Percentiles rank a stretch among this genome's conserved stretches.
Evolutionary conservation across 768 basidiomycete genomes (phyloP).

Genomic region (Lactarius pseudohatsudake): DNA sequence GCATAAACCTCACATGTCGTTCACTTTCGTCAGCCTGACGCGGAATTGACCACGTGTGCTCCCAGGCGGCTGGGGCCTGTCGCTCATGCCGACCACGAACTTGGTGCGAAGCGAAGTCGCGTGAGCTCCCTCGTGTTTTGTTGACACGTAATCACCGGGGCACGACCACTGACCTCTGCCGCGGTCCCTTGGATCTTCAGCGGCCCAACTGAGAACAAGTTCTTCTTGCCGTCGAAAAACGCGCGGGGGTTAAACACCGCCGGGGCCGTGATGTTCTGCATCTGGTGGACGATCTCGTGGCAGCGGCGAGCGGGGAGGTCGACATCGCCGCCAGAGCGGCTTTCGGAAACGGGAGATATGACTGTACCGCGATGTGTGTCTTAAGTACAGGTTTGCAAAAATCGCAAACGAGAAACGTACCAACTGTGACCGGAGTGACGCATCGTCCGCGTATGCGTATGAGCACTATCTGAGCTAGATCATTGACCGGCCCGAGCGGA

Average conservation of each 20-base stretch:
- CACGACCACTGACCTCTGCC: slow-evolving; percentile 13
- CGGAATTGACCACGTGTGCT: slow-evolving; percentile 23
- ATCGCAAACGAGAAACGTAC: slow-evolving; percentile 11
- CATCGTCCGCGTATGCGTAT: background rate
- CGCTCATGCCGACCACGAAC: slow-evolving; percentile 22
- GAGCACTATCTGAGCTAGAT: background rate
- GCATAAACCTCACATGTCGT: slow-evolving; percentile 16
- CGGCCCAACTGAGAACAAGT: slow-evolving; percentile 22
- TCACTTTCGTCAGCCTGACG: slow-evolving; percentile 23
- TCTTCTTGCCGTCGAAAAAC: slow-evolving; percentile 27
- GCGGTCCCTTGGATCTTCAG: slow-evolving; percentile 25
- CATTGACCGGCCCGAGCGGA: background rate
- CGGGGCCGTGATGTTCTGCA: slow-evolving; percentile 19
- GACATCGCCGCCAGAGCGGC: slow-evolving; percentile 19
- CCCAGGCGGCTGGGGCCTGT: slow-evolving; percentile 13
- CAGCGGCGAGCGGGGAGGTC: slow-evolving; percentile 21
- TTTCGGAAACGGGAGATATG: slow-evolving; percentile 12
- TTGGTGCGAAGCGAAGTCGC: background rate
- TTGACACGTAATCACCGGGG: background rate
- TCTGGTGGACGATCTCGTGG: slow-evolving; percentile 22
- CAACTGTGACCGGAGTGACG: slow-evolving; percentile 13
- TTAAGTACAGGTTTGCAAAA: background rate
- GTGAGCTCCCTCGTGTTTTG: slow-evolving; percentile 9
- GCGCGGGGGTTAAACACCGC: slow-evolving; percentile 24
- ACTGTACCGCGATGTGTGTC: background rate